Base-by-base conservation (phyloP, 805 yeast genomes). In the Tetrapisispora iriomotensis region DNA sequence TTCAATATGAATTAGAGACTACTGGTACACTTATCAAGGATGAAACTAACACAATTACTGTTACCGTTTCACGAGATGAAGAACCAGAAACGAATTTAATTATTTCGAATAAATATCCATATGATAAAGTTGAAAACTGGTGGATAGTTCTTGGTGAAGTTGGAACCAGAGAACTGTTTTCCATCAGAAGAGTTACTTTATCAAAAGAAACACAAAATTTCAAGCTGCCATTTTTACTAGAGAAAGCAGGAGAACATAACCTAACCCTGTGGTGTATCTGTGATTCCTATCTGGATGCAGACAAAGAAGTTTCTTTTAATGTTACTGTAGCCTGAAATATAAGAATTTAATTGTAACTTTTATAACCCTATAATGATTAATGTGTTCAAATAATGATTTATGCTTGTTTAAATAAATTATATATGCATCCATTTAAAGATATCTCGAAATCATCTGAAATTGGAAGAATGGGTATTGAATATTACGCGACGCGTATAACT, bases 231-330 rank as follows among this genome's bases (percentile, higher is more conserved):
- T 74, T 83, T 43, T 64, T 75, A 0, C 51, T 85, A 8, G 77
- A 84, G 0, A 67, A 62, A 3, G 56, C 72, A 3, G 96, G 95
- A 0, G 55, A 65, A 5, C 82, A 79, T 40, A 54, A 68, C 14
- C 60, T 88, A 20, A 73, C 78, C 0, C 64, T 86, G 1, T 88
- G 94, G 94, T 78, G 90, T 53, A 74, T 88, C 56, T 82, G 96
- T 62, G 96, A 88, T 52, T 79, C 94, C 0, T 90, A 88, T 51
- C 53, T 85, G n/a, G 97, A 88, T 54, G 94, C 87, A 2, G 98
- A 90, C 56, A 84, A 83, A 57, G 95, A 90, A 61, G 71, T 79
- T 19, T 58, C 66, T 9, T 65, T 82, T 36, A 73, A 69, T 20
- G 53, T 79, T 3, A 34, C 21, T 4, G 24, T n/a, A 29, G 3